Evolutionary conservation across 192 early-diverging fungal genomes (phyloP).

Genomic region (Umbelopsis sp.): DNA sequence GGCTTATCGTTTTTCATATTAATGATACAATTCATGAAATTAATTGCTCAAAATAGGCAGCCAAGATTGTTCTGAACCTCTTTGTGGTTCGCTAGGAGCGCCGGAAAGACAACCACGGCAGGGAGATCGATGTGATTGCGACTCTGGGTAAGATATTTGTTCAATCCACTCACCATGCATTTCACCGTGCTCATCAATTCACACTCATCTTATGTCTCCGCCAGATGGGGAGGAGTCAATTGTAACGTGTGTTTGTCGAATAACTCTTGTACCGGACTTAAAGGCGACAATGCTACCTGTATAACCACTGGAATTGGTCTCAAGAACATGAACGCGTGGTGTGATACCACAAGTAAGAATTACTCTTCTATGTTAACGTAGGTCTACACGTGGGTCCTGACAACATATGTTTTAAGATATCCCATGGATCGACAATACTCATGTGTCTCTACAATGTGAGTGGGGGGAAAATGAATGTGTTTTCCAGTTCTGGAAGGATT

Average conservation of each 20-base stretch:
- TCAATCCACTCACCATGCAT: too few species aligned
- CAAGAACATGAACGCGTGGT: constrained; percentile 40
- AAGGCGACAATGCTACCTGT: constrained; percentile 35
- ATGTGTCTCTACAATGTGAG: constrained; percentile 55
- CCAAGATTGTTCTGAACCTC: constrained; percentile 30
- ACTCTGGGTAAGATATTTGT: constrained; percentile 29
- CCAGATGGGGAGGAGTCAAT: constrained; percentile 83
- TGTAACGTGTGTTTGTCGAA: constrained; percentile 70
- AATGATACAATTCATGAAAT: background rate
- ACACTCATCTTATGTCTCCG: background rate
- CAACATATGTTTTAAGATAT: constrained; percentile 20
- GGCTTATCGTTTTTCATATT: too few species aligned
- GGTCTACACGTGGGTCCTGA: background rate
- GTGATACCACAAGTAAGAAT: constrained; percentile 37
- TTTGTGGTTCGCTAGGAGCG: constrained; percentile 33
- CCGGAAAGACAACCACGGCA: constrained; percentile 21
- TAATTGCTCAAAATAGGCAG: constrained; percentile 6
- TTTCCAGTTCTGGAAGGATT: constrained; percentile 73
- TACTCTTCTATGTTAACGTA: background rate
- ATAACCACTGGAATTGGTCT: constrained; percentile 38
- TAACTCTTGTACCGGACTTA: constrained; percentile 22
- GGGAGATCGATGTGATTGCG: constrained; percentile 28
- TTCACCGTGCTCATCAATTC: background rate
- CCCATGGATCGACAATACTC: constrained; percentile 56
- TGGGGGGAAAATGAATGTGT: constrained; percentile 47